Evolutionary conservation across 2,329 filamentous ascomycete species (phyloP).

Genomic region (Trichoderma koningii): DNA sequence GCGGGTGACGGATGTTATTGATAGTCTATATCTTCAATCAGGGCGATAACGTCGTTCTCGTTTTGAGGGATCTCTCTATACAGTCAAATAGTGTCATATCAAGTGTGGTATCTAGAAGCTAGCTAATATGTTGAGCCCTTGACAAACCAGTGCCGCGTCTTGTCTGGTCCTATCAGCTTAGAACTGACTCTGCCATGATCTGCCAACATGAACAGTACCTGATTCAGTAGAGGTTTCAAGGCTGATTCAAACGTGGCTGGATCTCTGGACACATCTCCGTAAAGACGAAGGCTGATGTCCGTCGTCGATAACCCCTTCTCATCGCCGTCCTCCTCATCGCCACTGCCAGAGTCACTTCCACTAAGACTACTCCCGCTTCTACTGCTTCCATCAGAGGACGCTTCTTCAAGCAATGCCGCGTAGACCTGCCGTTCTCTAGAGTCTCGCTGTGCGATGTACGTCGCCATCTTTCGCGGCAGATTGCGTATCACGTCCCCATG

Average conservation of each 20-base stretch:
- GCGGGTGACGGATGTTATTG: too few relatives aligned
- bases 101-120: background rate
- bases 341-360: background rate
- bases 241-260: background rate
- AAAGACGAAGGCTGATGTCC: background rate
- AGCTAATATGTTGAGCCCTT: background rate
- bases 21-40: too few relatives aligned
- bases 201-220: conserved; percentile 2
- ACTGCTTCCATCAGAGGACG: background rate
- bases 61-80: too few relatives aligned
- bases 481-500: conserved; percentile 65
- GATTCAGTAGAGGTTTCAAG: background rate
- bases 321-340: background rate
- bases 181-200: background rate
- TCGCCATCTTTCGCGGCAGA: conserved; percentile 29
- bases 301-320: background rate
- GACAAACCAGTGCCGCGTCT: background rate
- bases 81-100: background rate
- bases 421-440: background rate
- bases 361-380: background rate
- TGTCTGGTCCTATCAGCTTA: background rate
- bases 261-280: background rate
- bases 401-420: background rate
- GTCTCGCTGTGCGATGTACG: background rate
- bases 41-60: too few relatives aligned